A percentile compares a stretch with the other conserved stretches of the same genome.
phyloP scores from a whole-genome alignment of 306 rosid species.

The Gleditsia sinensis region DNA sequence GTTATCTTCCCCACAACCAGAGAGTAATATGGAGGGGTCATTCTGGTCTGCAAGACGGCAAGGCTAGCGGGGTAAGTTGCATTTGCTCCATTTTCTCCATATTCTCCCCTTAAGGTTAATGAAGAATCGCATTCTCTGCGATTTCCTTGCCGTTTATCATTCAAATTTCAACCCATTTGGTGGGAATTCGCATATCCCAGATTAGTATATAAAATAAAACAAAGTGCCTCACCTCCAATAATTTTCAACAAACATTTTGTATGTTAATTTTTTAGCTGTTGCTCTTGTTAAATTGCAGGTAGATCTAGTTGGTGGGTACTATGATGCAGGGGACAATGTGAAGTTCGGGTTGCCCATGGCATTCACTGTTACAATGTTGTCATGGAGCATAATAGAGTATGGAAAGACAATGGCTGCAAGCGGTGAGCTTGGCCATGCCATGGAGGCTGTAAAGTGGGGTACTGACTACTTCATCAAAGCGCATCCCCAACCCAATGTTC shows the following conservation, averaged over 20 bases:
- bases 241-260: neutral
- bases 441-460: conserved; percentile 96
- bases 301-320: conserved; percentile 94
- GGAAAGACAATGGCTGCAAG: conserved; percentile 74
- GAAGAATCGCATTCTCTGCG: neutral
- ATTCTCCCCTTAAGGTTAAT: neutral
- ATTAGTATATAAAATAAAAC: neutral
- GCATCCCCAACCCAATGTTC: conserved; percentile 83
- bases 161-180: neutral
- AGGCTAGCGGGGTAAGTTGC: conserved; percentile 73
- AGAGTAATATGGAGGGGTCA: conserved; percentile 90
- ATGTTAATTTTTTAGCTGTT: neutral
- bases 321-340: conserved; percentile 98
- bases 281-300: conserved; percentile 52
- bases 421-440: conserved; percentile 88
- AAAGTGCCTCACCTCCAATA: neutral
- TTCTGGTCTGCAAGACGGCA: conserved; percentile 89
- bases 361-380: conserved; percentile 93
- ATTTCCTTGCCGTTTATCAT: neutral
- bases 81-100: neutral
- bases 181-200: too few relatives aligned
- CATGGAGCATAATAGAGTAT: conserved; percentile 93
- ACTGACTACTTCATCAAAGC: conserved; percentile 95
- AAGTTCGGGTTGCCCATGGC: conserved; percentile 98
- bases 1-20: conserved; percentile 73